Percentiles rank a stretch among this genome's conserved stretches.
These are phyloP conservation scores for Amanita rubescens DNA, from an alignment of 768 basidiomycete genomes.

Conservation along the genomic window DNA sequence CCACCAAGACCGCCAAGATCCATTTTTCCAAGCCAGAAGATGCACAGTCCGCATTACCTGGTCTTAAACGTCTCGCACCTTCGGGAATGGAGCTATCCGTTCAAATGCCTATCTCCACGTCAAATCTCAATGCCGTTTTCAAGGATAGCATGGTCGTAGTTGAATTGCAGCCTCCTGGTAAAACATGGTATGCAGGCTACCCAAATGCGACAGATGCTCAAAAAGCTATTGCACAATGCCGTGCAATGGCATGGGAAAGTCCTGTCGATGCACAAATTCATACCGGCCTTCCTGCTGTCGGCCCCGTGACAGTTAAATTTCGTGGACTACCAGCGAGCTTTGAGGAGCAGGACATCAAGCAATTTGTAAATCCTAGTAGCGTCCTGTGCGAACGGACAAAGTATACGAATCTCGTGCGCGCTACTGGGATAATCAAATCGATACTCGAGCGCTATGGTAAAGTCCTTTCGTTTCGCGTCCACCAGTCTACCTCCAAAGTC, in stretches of 20 bases:
- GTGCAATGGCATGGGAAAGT: slow-evolving; percentile 29
- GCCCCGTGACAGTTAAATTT: slow-evolving; percentile 54
- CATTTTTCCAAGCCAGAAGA: slow-evolving; percentile 41
- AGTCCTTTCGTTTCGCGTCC: slow-evolving; percentile 35
- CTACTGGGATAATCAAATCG: slow-evolving; percentile 27
- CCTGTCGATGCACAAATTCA: slow-evolving; percentile 43
- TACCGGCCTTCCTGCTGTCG: slow-evolving; percentile 50
- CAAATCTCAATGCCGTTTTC: slow-evolving; percentile 29
- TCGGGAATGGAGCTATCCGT: slow-evolving; percentile 35
- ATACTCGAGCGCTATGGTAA: slow-evolving; percentile 31
- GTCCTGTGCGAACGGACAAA: slow-evolving; percentile 47
- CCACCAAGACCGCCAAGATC: slow-evolving; percentile 30
- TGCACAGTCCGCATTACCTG: slow-evolving; percentile 44
- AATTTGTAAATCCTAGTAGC: slow-evolving; percentile 41
- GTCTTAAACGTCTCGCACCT: slow-evolving; percentile 39
- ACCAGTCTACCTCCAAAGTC: slow-evolving; percentile 43
- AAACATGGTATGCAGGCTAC: slow-evolving; percentile 60
- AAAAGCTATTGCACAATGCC: slow-evolving; percentile 38
- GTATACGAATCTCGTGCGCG: slow-evolving; percentile 30
- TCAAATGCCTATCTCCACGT: slow-evolving; percentile 37
- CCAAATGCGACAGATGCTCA: slow-evolving; percentile 38
- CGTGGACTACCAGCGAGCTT: slow-evolving; percentile 41
- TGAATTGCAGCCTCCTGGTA: slow-evolving; percentile 50
- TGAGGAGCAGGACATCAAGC: slow-evolving; percentile 31
- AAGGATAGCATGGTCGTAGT: slow-evolving; percentile 51